Evolutionary conservation across 345 rosid species (phyloP), one percentile per base, ranked within the genome.

Genomic region (Gossypium rotundifolium): DNA sequence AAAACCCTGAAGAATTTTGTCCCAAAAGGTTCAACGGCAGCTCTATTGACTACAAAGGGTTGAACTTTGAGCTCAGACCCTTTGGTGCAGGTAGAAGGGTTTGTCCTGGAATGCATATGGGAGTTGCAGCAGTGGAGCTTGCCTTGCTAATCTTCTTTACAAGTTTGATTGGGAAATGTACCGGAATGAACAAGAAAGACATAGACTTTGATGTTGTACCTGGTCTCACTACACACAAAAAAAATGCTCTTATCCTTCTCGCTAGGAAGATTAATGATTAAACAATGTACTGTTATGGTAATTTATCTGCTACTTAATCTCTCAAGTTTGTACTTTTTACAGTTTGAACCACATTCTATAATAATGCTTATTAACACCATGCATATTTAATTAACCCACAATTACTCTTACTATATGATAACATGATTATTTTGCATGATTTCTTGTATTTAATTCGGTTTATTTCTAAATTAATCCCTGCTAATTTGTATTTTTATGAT

Each of bases 51-150:
- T 76, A 45, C n/a, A 76, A 76, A 72, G 77, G 79, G 7, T 75
- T 60, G 2, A 63, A 80, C 33, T 76, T 46, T 11, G 79, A 67
- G 64, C 51, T 76, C 11, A 66, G 76, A 22, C 83, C 83, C 1
- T 80, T 80, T 40, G 79, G 83, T 5, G 44, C 72, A 8, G 83
- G 83, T 6, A 11, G 83, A 22, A 72, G 79, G 25, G 69, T 68
- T 66, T 80, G 79, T 59, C 79, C 83, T 1, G 83, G 79, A 8
- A 64, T 80, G 40, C 75, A 72, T 40, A 53, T 76, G 29, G 83
- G 72, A 8, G 65, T 59, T 10, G 65, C 59, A 9, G 55, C 59
- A 17, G 18, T 77, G 20, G 80, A 77, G 75, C 72, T 75, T 16
- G 65, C 78, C 60, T 65, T 4, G 72, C 65, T 6, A 75, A 66